These are phyloP conservation scores for Neurospora sp. DNA, from an alignment of 495 filamentous ascomycete genomes.

Conservation along the genomic window DNA sequence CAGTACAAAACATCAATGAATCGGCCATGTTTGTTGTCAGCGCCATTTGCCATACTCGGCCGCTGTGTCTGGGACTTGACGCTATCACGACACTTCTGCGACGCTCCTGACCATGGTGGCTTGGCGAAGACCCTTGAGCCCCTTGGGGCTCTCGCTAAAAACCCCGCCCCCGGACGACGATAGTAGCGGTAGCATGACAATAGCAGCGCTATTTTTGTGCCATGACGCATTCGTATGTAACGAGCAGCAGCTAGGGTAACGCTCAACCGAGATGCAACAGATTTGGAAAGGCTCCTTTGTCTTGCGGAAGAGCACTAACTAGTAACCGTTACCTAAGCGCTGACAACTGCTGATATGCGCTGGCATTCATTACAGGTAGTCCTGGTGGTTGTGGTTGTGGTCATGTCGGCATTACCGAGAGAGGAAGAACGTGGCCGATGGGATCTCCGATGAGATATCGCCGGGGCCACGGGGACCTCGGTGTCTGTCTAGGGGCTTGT, in stretches of 20 bases:
- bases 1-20: neutral
- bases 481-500: neutral
- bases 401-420: neutral
- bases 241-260: neutral
- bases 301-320: neutral
- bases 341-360: neutral
- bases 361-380: neutral
- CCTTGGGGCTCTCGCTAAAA: neutral
- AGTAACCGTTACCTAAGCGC: neutral
- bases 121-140: neutral
- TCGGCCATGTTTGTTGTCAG: neutral
- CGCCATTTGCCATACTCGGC: neutral
- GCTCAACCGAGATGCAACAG: neutral
- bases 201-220: neutral
- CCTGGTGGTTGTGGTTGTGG: neutral
- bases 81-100: neutral
- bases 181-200: neutral
- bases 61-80: neutral
- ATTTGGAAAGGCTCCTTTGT: neutral
- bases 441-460: neutral
- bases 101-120: neutral
- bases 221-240: neutral
- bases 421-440: neutral
- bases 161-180: neutral
- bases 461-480: neutral